Base-by-base conservation (phyloP, 1,139 yeast genomes). In the Petasospora rhodanensis region DNA sequence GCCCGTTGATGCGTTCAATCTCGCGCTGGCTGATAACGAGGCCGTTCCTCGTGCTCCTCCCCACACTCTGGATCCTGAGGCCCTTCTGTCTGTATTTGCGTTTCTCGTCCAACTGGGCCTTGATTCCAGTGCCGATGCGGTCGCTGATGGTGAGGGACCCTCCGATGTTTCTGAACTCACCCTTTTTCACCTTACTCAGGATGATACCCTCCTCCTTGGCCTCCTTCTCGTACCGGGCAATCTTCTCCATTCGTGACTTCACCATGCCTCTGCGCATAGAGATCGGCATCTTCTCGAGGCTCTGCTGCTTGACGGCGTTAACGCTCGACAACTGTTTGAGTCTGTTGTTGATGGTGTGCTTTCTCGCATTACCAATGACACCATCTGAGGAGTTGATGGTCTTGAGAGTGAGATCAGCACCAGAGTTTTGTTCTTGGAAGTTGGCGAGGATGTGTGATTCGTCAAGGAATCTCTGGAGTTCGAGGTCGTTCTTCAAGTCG, bases 171-270 rank as follows among this genome's bases (percentile, higher is more conserved):
- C 91, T 65, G 38, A 79, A 63, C 29, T 38, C 36, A 5, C 45
- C 45, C 37, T 41, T 41, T 18, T 32, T 31, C 14, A 70, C 75
- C 50, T 69, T 77, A 4, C 87, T 70, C 33, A 89, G 64, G 15
- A 91, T 72, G 40, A 89, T 84, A 7, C 97, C 97, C 2, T 94
- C 95, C 24, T 89, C 89, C 40, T 66, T 71, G 7, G 98, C 96
- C 31, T 84, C 87, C 37, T 70, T 63, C 54, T 84, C 95, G 52
- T 69, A 72, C 50, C 73, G 74, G 6, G 62, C 54, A 22, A 79
- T 72, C 41, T 75, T 72, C 15, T 62, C 57, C 26, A 68, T 59
- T 34, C 79, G 70, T 32, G 78, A 71, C 31, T 66, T 61, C 24
- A 83, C 65, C 80, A 89, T 81, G 2, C 95, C 95, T 52, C 82